phyloP scores from a whole-genome alignment of 192 early-diverging fungal species.

The Cetraspora pellucida region DNA sequence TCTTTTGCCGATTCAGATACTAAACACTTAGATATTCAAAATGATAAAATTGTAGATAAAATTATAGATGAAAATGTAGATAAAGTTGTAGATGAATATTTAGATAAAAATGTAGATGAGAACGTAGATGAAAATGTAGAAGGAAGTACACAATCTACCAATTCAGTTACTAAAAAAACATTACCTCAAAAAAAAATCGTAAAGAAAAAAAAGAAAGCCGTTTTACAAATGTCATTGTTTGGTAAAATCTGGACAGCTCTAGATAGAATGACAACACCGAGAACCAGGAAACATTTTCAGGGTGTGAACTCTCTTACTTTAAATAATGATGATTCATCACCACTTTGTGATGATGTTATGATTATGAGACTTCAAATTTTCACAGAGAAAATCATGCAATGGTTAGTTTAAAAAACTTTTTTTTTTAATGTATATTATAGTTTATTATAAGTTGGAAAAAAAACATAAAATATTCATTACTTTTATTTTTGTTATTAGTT shows the following conservation, averaged over 20 bases:
- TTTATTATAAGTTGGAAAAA: too few relatives aligned
- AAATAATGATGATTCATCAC: not conserved
- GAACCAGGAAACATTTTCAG: slow-evolving; percentile 36
- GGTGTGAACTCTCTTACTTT: not conserved
- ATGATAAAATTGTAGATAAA: not conserved
- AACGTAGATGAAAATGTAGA: not conserved
- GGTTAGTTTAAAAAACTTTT: slow-evolving; percentile 34
- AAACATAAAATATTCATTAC: not conserved
- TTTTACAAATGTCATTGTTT: slow-evolving; percentile 42
- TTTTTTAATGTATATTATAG: not conserved
- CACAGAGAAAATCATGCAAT: slow-evolving; percentile 45
- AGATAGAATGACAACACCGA: slow-evolving; percentile 41
- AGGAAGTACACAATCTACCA: not conserved
- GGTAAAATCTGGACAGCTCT: slow-evolving; percentile 49
- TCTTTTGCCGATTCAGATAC: too few relatives aligned
- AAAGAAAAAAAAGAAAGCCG: slow-evolving; percentile 5
- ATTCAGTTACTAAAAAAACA: not conserved
- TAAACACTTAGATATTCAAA: slow-evolving; percentile 35
- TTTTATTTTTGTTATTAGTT: slow-evolving; percentile 31
- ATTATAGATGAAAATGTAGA: too few relatives aligned
- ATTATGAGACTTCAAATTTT: slow-evolving; percentile 44
- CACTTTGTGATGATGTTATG: slow-evolving; percentile 15
- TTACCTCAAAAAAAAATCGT: slow-evolving; percentile 2
- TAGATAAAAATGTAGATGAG: too few relatives aligned
- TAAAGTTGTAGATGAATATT: too few relatives aligned